phyloP scores from a whole-genome alignment of 2,329 filamentous ascomycete genomes.

The Cordyceps farinosa region DNA sequence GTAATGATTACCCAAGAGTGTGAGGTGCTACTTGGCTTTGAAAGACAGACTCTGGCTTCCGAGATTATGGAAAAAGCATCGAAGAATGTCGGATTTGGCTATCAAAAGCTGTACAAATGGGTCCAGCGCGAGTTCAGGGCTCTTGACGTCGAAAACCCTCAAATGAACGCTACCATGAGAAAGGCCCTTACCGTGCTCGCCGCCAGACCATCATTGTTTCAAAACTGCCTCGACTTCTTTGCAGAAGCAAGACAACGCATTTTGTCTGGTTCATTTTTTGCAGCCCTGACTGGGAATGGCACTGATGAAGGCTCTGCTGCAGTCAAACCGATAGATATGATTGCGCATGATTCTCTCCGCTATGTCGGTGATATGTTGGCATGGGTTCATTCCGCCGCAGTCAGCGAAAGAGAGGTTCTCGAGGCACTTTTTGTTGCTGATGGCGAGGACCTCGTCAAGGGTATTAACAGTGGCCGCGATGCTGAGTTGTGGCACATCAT shows the following conservation, averaged over 20 bases:
- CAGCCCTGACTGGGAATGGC: slow-evolving; percentile 73
- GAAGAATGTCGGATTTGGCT: slow-evolving; percentile 80
- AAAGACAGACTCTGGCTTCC: slow-evolving; percentile 81
- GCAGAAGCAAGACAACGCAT: slow-evolving; percentile 84
- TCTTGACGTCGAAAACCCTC: slow-evolving; percentile 88
- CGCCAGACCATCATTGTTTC: slow-evolving; percentile 84
- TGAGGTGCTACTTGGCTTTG: slow-evolving; percentile 81
- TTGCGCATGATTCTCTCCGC: slow-evolving; percentile 83
- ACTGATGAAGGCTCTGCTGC: slow-evolving; percentile 55
- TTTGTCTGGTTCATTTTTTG: slow-evolving; percentile 83
- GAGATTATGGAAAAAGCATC: slow-evolving; percentile 91
- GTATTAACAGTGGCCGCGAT: slow-evolving; percentile 73
- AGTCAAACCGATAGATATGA: slow-evolving; percentile 87
- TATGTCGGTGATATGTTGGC: slow-evolving; percentile 97
- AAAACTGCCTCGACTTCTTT: slow-evolving; percentile 90
- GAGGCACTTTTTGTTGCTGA: slow-evolving; percentile 90
- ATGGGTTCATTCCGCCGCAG: slow-evolving; percentile 90
- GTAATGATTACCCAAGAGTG: slow-evolving; percentile 88
- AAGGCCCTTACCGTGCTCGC: slow-evolving; percentile 81
- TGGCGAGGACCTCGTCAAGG: slow-evolving; percentile 80
- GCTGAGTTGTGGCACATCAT: slow-evolving; percentile 79
- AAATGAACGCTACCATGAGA: slow-evolving; percentile 81
- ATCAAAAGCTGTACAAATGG: slow-evolving; percentile 95
- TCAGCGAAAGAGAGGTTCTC: slow-evolving; percentile 88
- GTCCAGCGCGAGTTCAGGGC: slow-evolving; percentile 90